Evolutionary conservation across 306 rosid genomes (phyloP).

Genomic region (Ochetophila trinervis): DNA sequence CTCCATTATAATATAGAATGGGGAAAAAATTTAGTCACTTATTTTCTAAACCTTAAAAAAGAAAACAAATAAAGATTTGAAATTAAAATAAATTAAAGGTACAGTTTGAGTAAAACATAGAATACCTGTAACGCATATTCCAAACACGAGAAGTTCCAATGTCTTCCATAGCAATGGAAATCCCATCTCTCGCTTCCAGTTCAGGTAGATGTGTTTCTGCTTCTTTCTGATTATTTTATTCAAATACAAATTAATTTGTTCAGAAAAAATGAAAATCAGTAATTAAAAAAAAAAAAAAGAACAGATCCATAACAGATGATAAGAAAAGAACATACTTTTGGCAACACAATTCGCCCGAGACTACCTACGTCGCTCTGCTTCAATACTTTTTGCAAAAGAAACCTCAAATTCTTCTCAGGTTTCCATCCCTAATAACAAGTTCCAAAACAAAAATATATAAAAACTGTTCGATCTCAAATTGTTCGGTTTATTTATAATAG

Average conservation of each 20-base stretch:
- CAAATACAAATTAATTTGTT: too few relatives aligned
- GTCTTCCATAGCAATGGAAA: conserved; percentile 89
- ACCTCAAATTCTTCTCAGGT: conserved; percentile 87
- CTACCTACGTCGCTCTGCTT: conserved; percentile 99
- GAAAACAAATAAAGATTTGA: neutral
- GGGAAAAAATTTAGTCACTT: conserved; percentile 14
- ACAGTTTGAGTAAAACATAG: neutral
- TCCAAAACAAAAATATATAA: neutral
- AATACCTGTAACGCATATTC: conserved; percentile 97
- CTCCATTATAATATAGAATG: conserved; percentile 35
- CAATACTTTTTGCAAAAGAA: conserved; percentile 89
- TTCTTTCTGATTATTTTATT: conserved; percentile 74
- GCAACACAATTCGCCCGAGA: conserved; percentile 89
- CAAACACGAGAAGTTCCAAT: conserved; percentile 89
- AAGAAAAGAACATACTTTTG: conserved; percentile 52
- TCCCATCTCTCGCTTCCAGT: conserved; percentile 91
- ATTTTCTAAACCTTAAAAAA: neutral
- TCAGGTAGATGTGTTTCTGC: conserved; percentile 97
- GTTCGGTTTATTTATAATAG: too few relatives aligned
- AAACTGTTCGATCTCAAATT: too few relatives aligned
- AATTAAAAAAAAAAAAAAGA: neutral
- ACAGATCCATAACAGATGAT: too few relatives aligned
- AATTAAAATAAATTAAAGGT: neutral
- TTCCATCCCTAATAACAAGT: conserved; percentile 68
- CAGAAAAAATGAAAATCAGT: too few relatives aligned